Conservation (phyloP, 305 asterid species). For the Rubia tinctorum region DNA sequence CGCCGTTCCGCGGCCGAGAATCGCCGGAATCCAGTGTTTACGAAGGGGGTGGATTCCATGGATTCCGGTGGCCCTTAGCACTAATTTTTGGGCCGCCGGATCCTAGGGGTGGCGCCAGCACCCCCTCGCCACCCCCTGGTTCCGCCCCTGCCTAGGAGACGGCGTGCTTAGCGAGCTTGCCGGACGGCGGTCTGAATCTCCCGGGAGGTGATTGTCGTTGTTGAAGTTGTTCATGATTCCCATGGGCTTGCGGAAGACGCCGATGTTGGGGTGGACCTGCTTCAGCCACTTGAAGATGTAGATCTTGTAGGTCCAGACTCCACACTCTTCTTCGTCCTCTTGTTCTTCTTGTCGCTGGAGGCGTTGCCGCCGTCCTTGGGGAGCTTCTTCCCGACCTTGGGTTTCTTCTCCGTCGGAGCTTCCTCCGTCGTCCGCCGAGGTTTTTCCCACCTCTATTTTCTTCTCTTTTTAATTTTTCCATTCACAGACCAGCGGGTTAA, state of each 20-base stretch:
- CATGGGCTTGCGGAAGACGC: not conserved
- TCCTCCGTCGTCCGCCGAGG: slow-evolving; percentile 26
- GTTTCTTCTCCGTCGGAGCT: slow-evolving; percentile 30
- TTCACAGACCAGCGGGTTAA: too few species aligned
- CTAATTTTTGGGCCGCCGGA: too few species aligned
- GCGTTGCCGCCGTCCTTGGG: slow-evolving; percentile 20
- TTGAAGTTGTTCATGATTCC: not conserved
- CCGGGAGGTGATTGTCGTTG: slow-evolving; percentile 2
- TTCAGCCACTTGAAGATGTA: slow-evolving; percentile 12
- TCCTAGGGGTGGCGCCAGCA: too few species aligned
- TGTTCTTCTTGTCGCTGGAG: slow-evolving; percentile 29
- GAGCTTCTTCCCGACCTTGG: slow-evolving; percentile 24
- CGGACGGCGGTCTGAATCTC: not conserved
- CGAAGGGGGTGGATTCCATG: too few species aligned
- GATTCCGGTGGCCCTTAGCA: too few species aligned
- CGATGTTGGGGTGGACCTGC: not conserved
- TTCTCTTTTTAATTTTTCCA: too few species aligned
- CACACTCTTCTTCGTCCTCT: slow-evolving; percentile 23
- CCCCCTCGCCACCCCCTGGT: too few species aligned
- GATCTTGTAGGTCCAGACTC: slow-evolving; percentile 34
- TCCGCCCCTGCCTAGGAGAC: too few species aligned
- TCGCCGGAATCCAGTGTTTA: too few species aligned
- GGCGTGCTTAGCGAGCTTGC: not conserved
- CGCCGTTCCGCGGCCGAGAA: too few species aligned
- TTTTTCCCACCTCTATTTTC: too few species aligned